Evolutionary conservation across 2,329 filamentous ascomycete genomes (phyloP).

Genomic region (Lasiodiplodia sp.): DNA sequence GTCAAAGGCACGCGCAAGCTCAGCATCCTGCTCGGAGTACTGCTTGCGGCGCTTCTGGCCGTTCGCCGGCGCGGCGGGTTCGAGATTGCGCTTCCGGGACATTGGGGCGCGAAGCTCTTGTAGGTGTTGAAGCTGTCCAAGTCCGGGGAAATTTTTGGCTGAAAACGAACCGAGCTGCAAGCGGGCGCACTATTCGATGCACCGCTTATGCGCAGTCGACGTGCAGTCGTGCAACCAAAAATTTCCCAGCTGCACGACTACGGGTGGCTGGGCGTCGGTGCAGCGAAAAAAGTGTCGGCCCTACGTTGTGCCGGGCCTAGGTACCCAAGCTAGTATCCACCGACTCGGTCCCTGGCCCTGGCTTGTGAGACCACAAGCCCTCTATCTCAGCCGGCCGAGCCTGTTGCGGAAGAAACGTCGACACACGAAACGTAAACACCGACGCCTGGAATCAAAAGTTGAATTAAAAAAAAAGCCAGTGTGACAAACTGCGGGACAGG

Average conservation of each 20-base stretch:
- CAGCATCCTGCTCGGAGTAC: constrained; percentile 49
- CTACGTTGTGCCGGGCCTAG: neutral
- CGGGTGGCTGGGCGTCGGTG: neutral
- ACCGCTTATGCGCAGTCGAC: constrained; percentile 9
- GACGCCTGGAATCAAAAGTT: neutral
- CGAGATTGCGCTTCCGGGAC: constrained; percentile 29
- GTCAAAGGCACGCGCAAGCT: constrained; percentile 55
- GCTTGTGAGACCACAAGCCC: neutral
- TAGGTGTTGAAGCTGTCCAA: constrained; percentile 6
- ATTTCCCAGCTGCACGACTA: neutral
- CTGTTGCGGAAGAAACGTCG: constrained; percentile 3
- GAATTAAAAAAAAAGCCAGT: constrained; percentile 12
- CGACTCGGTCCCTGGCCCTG: neutral
- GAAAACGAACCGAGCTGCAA: neutral
- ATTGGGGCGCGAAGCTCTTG: constrained; percentile 8
- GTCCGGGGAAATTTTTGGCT: constrained; percentile 11
- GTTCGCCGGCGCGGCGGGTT: constrained; percentile 32
- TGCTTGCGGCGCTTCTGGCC: constrained; percentile 43
- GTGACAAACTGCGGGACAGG: constrained; percentile 24
- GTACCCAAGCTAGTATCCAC: neutral
- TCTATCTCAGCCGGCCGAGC: constrained; percentile 3
- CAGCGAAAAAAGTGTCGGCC: neutral
- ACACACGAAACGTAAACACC: constrained; percentile 18
- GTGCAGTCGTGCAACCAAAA: neutral
- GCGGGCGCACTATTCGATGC: neutral